Evolutionary conservation across 345 rosid species (phyloP), one percentile per base, ranked within the genome.

Genomic region (Brassica juncea): DNA sequence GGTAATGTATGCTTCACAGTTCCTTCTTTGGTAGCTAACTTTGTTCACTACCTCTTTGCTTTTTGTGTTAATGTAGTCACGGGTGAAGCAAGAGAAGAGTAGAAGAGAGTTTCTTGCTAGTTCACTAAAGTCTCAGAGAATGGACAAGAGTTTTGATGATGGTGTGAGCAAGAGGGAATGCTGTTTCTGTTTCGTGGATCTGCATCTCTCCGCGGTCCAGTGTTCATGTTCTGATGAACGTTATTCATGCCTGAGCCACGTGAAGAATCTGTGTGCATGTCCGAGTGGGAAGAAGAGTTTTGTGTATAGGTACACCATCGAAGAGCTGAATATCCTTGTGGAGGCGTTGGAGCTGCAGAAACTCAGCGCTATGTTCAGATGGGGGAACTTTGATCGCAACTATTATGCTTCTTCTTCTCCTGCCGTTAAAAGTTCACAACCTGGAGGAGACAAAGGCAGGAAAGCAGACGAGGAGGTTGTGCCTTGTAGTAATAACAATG

Each of bases 221-320:
- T 92, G 94, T 70, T 66, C 79, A 3, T 89, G 96, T 78, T 90
- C 86, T 10, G 72, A 78, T 35, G 81, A 78, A 70, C 86, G 79
- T 54, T 90, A 84, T 80, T 84, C 89, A 2, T 92, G 95, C 27
- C 81, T 86, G 75, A 76, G 35, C 77, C 94, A 92, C 80, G 84
- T 82, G 65, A 87, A 86, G 85, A 91, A 82, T 75, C 88, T 88
- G 15, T 92, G 97, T 70, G 83, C 81, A 11, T 92, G 97, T 83
- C 77, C 85, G 65, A 82, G 88, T 89, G 85, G 81, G 16, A 76
- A 66, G 49, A 89, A 81, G 86, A 82, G 84, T 32, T 87, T 89
- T 61, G 75, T 89, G 1, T 89, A 82, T 82, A 84, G 89, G n/a
- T 82, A 85, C 32, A 85, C 75, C 9, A 83, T 85, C 6, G 75